These are phyloP conservation scores for Debaryomyces psychrophilus DNA, from an alignment of 1,139 yeast genomes.

Conservation along the genomic window DNA sequence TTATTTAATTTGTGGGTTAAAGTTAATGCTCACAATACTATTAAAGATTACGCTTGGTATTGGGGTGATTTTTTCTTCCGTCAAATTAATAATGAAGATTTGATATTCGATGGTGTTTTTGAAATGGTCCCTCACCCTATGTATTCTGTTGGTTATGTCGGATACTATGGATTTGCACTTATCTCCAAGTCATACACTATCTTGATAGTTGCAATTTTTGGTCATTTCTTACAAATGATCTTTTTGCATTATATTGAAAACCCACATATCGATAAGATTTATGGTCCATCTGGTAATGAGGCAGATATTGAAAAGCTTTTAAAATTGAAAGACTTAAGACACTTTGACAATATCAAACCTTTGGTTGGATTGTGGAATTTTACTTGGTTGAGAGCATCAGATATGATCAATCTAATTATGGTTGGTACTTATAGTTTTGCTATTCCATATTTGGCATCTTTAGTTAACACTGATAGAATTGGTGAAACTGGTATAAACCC, in stretches of 20 bases:
- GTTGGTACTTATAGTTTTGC: constrained; percentile 46
- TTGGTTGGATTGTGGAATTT: constrained; percentile 67
- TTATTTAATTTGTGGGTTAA: constrained; percentile 85
- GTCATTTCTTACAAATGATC: constrained; percentile 79
- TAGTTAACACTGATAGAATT: constrained; percentile 21
- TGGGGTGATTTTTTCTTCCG: constrained; percentile 94
- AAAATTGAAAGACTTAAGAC: constrained; percentile 47
- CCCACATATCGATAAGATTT: constrained; percentile 86
- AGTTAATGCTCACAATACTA: constrained; percentile 85
- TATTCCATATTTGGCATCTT: constrained; percentile 49
- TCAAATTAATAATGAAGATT: constrained; percentile 70
- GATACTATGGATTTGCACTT: constrained; percentile 83
- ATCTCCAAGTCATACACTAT: constrained; percentile 78
- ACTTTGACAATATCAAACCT: constrained; percentile 58
- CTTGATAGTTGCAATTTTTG: constrained; percentile 69
- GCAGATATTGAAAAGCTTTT: constrained; percentile 38
- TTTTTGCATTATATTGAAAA: constrained; percentile 79
- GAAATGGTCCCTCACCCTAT: constrained; percentile 93
- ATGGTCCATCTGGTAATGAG: constrained; percentile 52
- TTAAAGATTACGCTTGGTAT: constrained; percentile 92
- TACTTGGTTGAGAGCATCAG: constrained; percentile 66
- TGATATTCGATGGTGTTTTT: constrained; percentile 88
- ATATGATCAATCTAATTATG: constrained; percentile 57
- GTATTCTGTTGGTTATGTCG: constrained; percentile 90
- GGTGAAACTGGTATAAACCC: constrained; percentile 14